These are phyloP conservation scores for Wickerhamomyces subpelliculosus DNA, from an alignment of 805 yeast species.

Conservation along the genomic window DNA sequence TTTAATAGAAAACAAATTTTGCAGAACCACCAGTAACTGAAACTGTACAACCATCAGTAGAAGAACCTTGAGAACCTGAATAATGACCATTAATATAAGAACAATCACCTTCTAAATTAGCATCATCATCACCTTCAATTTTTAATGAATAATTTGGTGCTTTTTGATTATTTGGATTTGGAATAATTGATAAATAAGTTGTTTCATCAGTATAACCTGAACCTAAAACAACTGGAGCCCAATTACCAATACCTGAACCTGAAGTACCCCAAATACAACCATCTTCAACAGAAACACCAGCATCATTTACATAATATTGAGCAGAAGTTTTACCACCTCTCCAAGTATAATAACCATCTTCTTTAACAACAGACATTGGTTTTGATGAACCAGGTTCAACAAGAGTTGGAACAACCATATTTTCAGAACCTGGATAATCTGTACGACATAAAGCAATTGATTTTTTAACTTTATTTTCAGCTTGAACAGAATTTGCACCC, in stretches of 20 bases:
- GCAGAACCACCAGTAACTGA: slow-evolving; percentile 82
- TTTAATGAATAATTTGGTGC: slow-evolving; percentile 69
- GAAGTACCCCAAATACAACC: slow-evolving; percentile 92
- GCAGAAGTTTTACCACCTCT: slow-evolving; percentile 77
- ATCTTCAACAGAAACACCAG: slow-evolving; percentile 83
- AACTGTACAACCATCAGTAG: slow-evolving; percentile 88
- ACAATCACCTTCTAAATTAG: slow-evolving; percentile 67
- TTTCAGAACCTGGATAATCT: slow-evolving; percentile 98
- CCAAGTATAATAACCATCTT: slow-evolving; percentile 76
- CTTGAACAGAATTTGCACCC: slow-evolving; percentile 69
- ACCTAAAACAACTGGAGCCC: slow-evolving; percentile 96
- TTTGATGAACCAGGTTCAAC: slow-evolving; percentile 59
- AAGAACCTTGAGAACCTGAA: slow-evolving; percentile 54
- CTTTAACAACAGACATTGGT: slow-evolving; percentile 76
- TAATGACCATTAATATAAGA: slow-evolving; percentile 71
- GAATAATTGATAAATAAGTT: slow-evolving; percentile 84
- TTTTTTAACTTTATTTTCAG: slow-evolving; percentile 53
- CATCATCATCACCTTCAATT: slow-evolving; percentile 65
- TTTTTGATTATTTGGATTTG: slow-evolving; percentile 82
- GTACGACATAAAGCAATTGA: slow-evolving; percentile 93
- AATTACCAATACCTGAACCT: slow-evolving; percentile 85
- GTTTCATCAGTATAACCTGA: slow-evolving; percentile 67
- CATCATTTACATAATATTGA: slow-evolving; percentile 95
- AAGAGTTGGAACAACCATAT: slow-evolving; percentile 92
- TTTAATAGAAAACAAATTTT: slow-evolving; percentile 63